phyloP scores from a whole-genome alignment of 202 grass and related monocot species.

The Brachypodium distachyon region DNA sequence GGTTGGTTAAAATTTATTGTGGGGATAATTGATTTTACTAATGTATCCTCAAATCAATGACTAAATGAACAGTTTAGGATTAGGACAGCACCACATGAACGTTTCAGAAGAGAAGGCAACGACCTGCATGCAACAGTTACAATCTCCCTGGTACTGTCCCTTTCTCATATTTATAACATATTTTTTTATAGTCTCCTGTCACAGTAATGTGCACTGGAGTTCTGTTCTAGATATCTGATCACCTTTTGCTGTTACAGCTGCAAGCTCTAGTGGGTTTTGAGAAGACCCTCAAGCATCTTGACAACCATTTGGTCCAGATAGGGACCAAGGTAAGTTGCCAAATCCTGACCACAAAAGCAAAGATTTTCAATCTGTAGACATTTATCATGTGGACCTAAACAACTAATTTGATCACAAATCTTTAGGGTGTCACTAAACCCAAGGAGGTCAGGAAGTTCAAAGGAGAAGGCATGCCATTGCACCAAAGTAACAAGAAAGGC shows the following conservation, averaged over 20 bases:
- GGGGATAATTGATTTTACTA: neutral
- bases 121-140: slow-evolving; percentile 77
- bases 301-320: slow-evolving; percentile 75
- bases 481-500: slow-evolving; percentile 88
- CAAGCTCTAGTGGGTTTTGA: slow-evolving; percentile 96
- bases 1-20: neutral
- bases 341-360: neutral
- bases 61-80: slow-evolving; percentile 77
- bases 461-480: slow-evolving; percentile 91
- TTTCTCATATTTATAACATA: neutral
- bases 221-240: neutral
- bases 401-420: neutral
- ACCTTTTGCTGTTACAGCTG: slow-evolving; percentile 46
- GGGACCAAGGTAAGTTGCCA: slow-evolving; percentile 56
- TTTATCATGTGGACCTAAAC: neutral
- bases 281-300: slow-evolving; percentile 81
- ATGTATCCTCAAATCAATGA: slow-evolving; percentile 7
- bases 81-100: slow-evolving; percentile 67
- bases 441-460: slow-evolving; percentile 91
- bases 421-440: slow-evolving; percentile 79
- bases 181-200: too few relatives aligned
- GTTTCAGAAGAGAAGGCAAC: slow-evolving; percentile 85
- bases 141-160: slow-evolving; percentile 66
- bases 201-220: neutral
- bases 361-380: neutral